phyloP scores from a whole-genome alignment of 2,329 filamentous ascomycete species.

The Neonectria magnoliae region DNA sequence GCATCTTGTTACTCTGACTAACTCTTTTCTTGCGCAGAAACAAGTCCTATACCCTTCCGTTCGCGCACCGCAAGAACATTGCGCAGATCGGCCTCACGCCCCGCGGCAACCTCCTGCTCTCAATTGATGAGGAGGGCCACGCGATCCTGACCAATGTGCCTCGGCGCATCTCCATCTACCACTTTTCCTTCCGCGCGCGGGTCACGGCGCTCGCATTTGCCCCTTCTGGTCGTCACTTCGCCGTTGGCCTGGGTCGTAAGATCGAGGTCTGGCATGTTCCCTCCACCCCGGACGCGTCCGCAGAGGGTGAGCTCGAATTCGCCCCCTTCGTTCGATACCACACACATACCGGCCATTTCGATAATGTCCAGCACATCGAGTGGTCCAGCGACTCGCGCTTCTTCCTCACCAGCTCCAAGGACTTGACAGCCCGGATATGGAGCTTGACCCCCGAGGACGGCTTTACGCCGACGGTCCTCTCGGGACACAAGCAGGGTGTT shows the following conservation, averaged over 20 bases:
- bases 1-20: conserved; percentile 37
- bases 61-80: conserved; percentile 95
- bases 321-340: conserved; percentile 92
- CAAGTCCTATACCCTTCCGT: conserved; percentile 86
- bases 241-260: conserved; percentile 84
- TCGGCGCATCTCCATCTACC: conserved; percentile 86
- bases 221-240: conserved; percentile 90
- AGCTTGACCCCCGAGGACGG: conserved; percentile 87
- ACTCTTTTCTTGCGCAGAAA: conserved; percentile 65
- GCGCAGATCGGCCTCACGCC: conserved; percentile 87
- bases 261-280: conserved; percentile 98
- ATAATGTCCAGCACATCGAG: conserved; percentile 84
- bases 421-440: conserved; percentile 94
- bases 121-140: conserved; percentile 92
- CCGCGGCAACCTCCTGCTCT: conserved; percentile 89
- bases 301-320: conserved; percentile 88
- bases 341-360: conserved; percentile 88
- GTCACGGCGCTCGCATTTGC: conserved; percentile 90
- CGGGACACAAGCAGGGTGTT: conserved; percentile 90
- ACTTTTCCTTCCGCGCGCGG: conserved; percentile 91
- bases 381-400: conserved; percentile 98
- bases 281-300: conserved; percentile 82
- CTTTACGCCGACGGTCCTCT: conserved; percentile 88
- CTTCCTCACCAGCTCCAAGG: conserved; percentile 91
- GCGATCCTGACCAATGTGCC: conserved; percentile 92